phyloP scores from a whole-genome alignment of 805 yeast species.

The Phaffomyces opuntiae region DNA sequence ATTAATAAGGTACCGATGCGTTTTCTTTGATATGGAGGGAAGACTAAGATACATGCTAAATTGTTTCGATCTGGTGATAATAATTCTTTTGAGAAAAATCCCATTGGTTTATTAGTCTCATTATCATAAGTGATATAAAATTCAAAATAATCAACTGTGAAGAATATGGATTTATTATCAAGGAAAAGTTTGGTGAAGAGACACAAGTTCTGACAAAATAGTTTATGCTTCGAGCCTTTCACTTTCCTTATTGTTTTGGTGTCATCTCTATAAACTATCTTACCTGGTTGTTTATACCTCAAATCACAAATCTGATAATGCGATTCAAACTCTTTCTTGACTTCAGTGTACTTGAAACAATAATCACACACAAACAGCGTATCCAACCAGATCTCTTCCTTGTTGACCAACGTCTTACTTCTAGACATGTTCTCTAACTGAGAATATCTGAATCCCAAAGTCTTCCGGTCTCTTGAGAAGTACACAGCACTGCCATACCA shows the following conservation, averaged over 20 bases:
- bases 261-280: conserved; percentile 57
- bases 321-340: conserved; percentile 32
- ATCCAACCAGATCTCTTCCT: conserved; percentile 44
- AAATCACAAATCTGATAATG: conserved; percentile 47
- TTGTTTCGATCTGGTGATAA: conserved; percentile 73
- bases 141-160: conserved; percentile 70
- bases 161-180: conserved; percentile 84
- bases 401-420: conserved; percentile 4
- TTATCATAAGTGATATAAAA: conserved; percentile 67
- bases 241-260: conserved; percentile 54
- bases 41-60: conserved; percentile 82
- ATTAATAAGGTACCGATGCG: conserved; percentile 75
- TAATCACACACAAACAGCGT: conserved; percentile 65
- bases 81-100: conserved; percentile 86
- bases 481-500: conserved; percentile 89
- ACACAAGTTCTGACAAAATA: conserved; percentile 78
- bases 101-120: conserved; percentile 55
- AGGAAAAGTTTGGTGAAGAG: conserved; percentile 82
- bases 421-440: conserved; percentile 11
- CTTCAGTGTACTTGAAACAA: conserved; percentile 77
- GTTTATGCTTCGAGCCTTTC: conserved; percentile 52
- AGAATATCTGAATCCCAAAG: conserved; percentile 36
- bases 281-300: conserved; percentile 50
- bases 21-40: conserved; percentile 85
- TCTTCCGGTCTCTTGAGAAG: conserved; percentile 43